phyloP scores from a whole-genome alignment of 1,139 yeast species.

The Hansenula sp. region DNA sequence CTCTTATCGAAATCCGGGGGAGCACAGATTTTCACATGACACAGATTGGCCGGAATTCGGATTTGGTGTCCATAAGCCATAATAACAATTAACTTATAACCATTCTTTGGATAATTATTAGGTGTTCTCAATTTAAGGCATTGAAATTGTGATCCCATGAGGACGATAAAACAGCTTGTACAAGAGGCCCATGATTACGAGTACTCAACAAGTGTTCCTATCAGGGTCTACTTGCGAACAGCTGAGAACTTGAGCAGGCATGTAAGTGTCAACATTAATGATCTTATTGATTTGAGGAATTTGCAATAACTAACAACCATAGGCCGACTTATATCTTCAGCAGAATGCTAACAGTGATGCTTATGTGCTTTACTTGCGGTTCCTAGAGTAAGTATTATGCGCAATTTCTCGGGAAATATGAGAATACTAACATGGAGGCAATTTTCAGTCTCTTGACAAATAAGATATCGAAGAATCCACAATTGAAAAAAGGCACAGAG shows the following conservation, averaged over 20 bases:
- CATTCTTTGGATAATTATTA: no score
- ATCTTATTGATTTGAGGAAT: no score
- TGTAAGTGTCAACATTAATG: slow-evolving; percentile 34
- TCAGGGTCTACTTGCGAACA: slow-evolving; percentile 40
- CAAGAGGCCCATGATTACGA: slow-evolving; percentile 40
- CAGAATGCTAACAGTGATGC: slow-evolving; percentile 41
- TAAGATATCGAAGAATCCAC: slow-evolving; percentile 40
- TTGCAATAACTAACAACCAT: slow-evolving; percentile 12
- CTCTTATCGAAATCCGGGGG: no score
- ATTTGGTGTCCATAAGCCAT: no score
- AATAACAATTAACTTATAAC: no score
- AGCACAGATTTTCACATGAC: no score
- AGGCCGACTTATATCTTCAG: slow-evolving; percentile 41
- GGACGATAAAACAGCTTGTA: slow-evolving; percentile 28
- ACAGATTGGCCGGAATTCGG: no score
- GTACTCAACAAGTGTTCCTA: slow-evolving; percentile 36
- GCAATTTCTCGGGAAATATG: no score
- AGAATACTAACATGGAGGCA: no score
- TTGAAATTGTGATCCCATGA: no score
- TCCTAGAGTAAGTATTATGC: slow-evolving; percentile 33
- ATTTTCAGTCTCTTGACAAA: slow-evolving; percentile 35
- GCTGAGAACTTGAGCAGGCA: slow-evolving; percentile 21
- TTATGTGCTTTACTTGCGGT: slow-evolving; percentile 44
- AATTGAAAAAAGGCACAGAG: slow-evolving; percentile 26
- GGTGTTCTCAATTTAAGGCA: no score